These are phyloP conservation scores for Penicillium bovifimosum DNA, from an alignment of 495 filamentous ascomycete species.

Conservation along the genomic window DNA sequence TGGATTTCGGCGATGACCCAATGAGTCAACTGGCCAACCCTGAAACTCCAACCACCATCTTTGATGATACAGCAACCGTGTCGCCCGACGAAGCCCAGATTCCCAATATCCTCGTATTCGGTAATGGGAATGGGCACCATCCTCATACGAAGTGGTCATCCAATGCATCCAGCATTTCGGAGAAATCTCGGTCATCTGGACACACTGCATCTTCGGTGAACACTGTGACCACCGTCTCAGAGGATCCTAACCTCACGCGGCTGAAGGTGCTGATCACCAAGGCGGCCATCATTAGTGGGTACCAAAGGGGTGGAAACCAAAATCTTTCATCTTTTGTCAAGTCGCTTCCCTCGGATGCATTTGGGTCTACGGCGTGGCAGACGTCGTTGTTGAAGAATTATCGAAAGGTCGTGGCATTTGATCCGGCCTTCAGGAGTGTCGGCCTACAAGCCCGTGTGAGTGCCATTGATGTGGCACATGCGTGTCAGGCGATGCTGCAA, in stretches of 20 bases:
- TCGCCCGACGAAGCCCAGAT: constrained; percentile 72
- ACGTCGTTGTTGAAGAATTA: constrained; percentile 66
- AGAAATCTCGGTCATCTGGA: constrained; percentile 65
- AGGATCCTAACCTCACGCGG: constrained; percentile 68
- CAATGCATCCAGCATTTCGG: constrained; percentile 63
- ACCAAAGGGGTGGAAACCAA: constrained; percentile 41
- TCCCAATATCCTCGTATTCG: constrained; percentile 82
- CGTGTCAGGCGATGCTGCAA: constrained; percentile 67
- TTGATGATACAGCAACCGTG: constrained; percentile 73
- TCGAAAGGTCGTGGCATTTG: constrained; percentile 65
- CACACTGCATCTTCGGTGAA: constrained; percentile 67
- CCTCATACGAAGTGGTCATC: constrained; percentile 62
- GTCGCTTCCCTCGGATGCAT: constrained; percentile 67
- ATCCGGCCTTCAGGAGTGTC: constrained; percentile 57
- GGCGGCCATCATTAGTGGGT: constrained; percentile 76
- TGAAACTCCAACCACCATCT: constrained; percentile 88
- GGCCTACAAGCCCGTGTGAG: constrained; percentile 53
- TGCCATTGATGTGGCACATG: constrained; percentile 68
- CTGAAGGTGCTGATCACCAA: constrained; percentile 72
- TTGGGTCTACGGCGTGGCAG: constrained; percentile 67
- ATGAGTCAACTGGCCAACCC: constrained; percentile 47
- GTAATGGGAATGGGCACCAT: constrained; percentile 43
- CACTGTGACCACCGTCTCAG: constrained; percentile 56
- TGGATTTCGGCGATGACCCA: constrained; percentile 28
- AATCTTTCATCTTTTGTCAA: constrained; percentile 66